Percentiles rank a stretch among this genome's conserved stretches.
Conservation (phyloP, 2,329 filamentous ascomycete species). For the Alternaria gaisen region DNA sequence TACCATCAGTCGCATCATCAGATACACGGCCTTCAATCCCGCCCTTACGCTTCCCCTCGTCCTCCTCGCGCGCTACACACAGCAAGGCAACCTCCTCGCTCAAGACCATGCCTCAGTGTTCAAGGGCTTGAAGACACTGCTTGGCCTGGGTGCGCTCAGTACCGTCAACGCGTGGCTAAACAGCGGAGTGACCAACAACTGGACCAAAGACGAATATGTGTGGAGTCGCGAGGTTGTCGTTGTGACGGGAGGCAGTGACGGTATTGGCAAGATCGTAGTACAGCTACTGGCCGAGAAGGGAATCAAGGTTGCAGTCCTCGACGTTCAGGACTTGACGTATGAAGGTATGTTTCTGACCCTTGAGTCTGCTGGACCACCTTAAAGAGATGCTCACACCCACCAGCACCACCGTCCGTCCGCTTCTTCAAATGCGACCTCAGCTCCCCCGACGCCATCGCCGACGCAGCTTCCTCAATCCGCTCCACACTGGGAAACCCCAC, state of each 20-base stretch:
- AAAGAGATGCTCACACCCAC: not conserved
- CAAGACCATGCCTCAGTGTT: constrained; percentile 60
- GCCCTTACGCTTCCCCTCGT: constrained; percentile 70
- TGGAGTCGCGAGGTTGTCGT: constrained; percentile 76
- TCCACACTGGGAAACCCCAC: constrained; percentile 69
- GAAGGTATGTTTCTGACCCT: constrained; percentile 41
- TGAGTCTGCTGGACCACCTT: not conserved
- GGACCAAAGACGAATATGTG: constrained; percentile 64
- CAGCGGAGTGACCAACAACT: constrained; percentile 60
- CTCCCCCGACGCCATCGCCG: constrained; percentile 62
- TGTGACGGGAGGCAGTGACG: constrained; percentile 77
- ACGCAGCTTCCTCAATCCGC: constrained; percentile 63
- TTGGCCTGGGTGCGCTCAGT: constrained; percentile 62
- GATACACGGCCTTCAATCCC: constrained; percentile 71
- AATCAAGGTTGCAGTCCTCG: constrained; percentile 75
- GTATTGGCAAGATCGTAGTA: constrained; percentile 75
- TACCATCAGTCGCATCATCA: constrained; percentile 65
- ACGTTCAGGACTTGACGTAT: constrained; percentile 70
- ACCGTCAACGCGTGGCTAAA: constrained; percentile 63
- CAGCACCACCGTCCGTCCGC: constrained; percentile 64
- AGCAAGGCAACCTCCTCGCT: constrained; percentile 65
- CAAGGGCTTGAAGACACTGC: constrained; percentile 62
- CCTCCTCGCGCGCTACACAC: constrained; percentile 70
- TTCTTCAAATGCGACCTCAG: constrained; percentile 77
- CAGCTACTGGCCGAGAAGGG: constrained; percentile 70